phyloP scores from a whole-genome alignment of 2,329 filamentous ascomycete species.

The Aspergillus texensis region DNA sequence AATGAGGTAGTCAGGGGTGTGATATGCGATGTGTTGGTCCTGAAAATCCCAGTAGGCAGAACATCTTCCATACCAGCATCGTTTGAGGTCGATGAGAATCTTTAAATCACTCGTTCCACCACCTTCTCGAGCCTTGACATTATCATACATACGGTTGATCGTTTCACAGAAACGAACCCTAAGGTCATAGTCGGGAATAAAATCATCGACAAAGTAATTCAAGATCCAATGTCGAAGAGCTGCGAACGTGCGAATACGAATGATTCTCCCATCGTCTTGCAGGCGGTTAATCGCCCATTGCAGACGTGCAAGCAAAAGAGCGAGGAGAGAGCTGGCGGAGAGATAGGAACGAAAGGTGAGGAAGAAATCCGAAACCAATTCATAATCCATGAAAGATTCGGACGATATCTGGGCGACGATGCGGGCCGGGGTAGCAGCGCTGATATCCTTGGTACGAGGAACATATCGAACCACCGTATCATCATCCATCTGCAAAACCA shows the following conservation, averaged over 20 bases:
- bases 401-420: conserved; percentile 97
- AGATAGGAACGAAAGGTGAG: conserved; percentile 91
- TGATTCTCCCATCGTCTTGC: conserved; percentile 86
- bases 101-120: conserved; percentile 70
- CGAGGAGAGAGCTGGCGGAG: conserved; percentile 72
- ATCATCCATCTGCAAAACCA: conserved; percentile 83
- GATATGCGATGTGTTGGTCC: conserved; percentile 62
- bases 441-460: conserved; percentile 69
- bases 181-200: conserved; percentile 73
- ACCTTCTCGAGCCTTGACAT: conserved; percentile 54
- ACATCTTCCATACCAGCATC: conserved; percentile 93
- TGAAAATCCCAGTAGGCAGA: conserved; percentile 83
- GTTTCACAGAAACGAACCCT: conserved; percentile 78
- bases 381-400: conserved; percentile 92
- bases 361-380: conserved; percentile 96
- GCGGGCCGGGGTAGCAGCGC: conserved; percentile 85
- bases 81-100: conserved; percentile 90
- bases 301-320: conserved; percentile 81
- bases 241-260: conserved; percentile 94
- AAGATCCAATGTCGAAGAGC: conserved; percentile 95
- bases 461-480: conserved; percentile 81
- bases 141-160: conserved; percentile 66
- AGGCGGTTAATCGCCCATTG: conserved; percentile 80
- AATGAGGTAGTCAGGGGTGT: conserved; percentile 68
- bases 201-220: conserved; percentile 97